Conservation (phyloP, 75 land plant genomes). For the Picea glauca region DNA sequence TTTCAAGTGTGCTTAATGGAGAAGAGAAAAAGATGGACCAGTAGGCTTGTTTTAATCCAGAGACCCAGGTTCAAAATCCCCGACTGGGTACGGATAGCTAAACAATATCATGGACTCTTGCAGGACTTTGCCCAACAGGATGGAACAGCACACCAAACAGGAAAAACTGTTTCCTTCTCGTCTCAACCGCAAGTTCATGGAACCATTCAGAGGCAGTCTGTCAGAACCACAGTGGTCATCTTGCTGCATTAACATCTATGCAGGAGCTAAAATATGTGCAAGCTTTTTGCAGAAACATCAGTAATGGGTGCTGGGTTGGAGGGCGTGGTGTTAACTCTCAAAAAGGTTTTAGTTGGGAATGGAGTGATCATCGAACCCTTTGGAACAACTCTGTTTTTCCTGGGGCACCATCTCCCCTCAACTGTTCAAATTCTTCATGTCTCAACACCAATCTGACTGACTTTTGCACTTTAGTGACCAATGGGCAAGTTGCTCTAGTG, state of each 20-base stretch:
- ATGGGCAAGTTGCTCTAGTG: slow-evolving; percentile 26
- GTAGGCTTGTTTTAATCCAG: no score
- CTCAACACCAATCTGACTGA: slow-evolving; percentile 11
- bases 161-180: slow-evolving; percentile 42
- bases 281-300: slow-evolving; percentile 36
- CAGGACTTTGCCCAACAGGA: slow-evolving; percentile 65
- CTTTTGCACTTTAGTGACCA: slow-evolving; percentile 46
- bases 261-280: slow-evolving; percentile 48
- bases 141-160: slow-evolving; percentile 54
- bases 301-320: slow-evolving; percentile 83
- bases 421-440: slow-evolving; percentile 44
- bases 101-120: neutral
- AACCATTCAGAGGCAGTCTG: slow-evolving; percentile 58
- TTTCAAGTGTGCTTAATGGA: no score
- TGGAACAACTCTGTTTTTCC: slow-evolving; percentile 56
- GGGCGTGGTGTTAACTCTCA: slow-evolving; percentile 40
- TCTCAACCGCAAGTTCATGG: slow-evolving; percentile 39
- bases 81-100: neutral
- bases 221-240: slow-evolving; percentile 43
- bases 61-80: no score
- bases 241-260: slow-evolving; percentile 57
- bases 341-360: slow-evolving; percentile 54
- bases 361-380: slow-evolving; percentile 58
- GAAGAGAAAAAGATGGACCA: no score
- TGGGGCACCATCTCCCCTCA: slow-evolving; percentile 16